These are phyloP conservation scores for Knoxia roxburghii DNA, from an alignment of 257 asterid species.

Conservation along the genomic window DNA sequence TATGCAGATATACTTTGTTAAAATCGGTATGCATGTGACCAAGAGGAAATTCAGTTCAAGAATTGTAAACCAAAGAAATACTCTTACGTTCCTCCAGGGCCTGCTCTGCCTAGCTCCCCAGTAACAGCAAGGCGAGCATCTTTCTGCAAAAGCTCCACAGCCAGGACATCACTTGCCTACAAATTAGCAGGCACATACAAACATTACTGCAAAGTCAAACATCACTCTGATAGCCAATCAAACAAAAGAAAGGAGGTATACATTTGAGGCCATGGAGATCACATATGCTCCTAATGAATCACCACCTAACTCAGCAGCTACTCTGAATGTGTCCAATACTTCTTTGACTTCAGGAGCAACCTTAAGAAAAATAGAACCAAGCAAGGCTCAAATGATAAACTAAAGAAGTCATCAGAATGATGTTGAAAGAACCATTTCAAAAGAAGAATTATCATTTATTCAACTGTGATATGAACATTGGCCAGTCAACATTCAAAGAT, in stretches of 20 bases:
- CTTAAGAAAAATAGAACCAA: conserved; percentile 27
- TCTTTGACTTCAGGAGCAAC: conserved; percentile 82
- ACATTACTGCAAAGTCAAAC: conserved; percentile 4
- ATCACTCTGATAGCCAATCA: not conserved
- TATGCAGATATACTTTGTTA: not conserved
- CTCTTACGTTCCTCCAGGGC: conserved; percentile 84
- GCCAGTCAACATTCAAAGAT: not conserved
- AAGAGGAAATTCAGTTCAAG: not conserved
- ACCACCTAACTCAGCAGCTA: conserved; percentile 89
- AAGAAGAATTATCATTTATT: not conserved
- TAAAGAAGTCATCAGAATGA: not conserved
- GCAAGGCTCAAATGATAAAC: not conserved
- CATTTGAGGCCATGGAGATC: conserved; percentile 96
- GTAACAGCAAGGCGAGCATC: conserved; percentile 82
- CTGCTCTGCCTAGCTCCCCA: conserved; percentile 72
- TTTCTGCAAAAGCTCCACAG: conserved; percentile 95
- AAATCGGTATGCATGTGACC: conserved; percentile 8
- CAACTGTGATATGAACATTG: not conserved
- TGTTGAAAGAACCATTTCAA: not conserved
- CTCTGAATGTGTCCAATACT: conserved; percentile 92
- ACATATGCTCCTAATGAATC: conserved; percentile 97
- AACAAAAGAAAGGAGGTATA: conserved; percentile 16
- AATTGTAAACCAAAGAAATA: not conserved
- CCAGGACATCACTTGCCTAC: conserved; percentile 99
- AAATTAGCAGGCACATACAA: conserved; percentile 21